Evolutionary conservation across 129 eudicot genomes (phyloP).

Genomic region (Sambucus nigra): DNA sequence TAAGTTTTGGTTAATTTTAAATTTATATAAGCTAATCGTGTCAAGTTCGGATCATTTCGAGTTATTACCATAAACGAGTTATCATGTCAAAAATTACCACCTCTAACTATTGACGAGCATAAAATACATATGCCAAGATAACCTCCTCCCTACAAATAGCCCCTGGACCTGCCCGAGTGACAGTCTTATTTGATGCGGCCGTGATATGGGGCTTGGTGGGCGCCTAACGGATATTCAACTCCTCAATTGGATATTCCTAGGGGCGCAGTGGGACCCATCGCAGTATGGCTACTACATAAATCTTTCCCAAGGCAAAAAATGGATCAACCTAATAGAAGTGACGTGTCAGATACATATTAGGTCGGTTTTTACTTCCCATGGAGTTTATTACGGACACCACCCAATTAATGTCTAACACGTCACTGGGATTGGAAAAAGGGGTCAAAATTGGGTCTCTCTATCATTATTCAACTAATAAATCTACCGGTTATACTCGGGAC

Average conservation of each 20-base stretch:
- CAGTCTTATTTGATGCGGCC: constrained; percentile 53
- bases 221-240: constrained; percentile 55
- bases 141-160: constrained; percentile 42
- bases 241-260: constrained; percentile 55
- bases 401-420: too few relatives aligned
- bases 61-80: too few relatives aligned
- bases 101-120: constrained; percentile 44
- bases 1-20: too few relatives aligned
- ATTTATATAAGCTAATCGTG: too few relatives aligned
- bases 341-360: too few relatives aligned
- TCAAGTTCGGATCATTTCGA: too few relatives aligned
- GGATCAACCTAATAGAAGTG: too few relatives aligned
- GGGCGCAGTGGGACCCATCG: constrained; percentile 49
- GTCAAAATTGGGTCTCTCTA: too few relatives aligned
- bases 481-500: constrained; percentile 56
- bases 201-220: constrained; percentile 76
- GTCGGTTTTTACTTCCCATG: too few relatives aligned
- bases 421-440: too few relatives aligned
- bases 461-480: constrained; percentile 39
- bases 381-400: too few relatives aligned
- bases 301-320: constrained; percentile 37
- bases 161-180: constrained; percentile 74
- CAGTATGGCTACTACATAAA: constrained; percentile 40
- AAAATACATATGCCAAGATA: constrained; percentile 42
- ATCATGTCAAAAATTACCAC: too few relatives aligned